Conservation (phyloP, 2,329 filamentous ascomycete species). For the Fusarium nodosum region DNA sequence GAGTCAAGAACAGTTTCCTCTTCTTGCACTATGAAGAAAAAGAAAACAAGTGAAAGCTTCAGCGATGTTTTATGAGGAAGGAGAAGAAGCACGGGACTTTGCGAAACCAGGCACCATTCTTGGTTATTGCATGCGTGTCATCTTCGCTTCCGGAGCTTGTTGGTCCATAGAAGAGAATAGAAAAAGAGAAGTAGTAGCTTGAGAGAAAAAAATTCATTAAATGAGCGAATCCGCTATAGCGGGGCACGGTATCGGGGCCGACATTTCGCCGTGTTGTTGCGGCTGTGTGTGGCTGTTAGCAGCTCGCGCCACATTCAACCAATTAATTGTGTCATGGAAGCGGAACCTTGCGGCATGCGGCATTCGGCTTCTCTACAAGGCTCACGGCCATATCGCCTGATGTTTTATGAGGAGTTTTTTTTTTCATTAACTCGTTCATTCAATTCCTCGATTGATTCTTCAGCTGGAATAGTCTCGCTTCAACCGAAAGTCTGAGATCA, state of each 20-base stretch:
- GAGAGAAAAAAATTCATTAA: slow-evolving; percentile 44
- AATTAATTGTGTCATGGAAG: slow-evolving; percentile 38
- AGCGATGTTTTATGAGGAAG: slow-evolving; percentile 38
- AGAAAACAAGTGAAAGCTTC: slow-evolving; percentile 16
- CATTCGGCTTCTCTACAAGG: slow-evolving; percentile 29
- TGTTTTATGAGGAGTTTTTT: slow-evolving; percentile 14
- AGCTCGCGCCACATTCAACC: slow-evolving; percentile 27
- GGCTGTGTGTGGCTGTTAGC: slow-evolving; percentile 27
- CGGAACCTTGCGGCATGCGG: slow-evolving; percentile 36
- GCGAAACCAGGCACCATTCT: slow-evolving; percentile 49
- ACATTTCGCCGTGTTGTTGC: slow-evolving; percentile 22
- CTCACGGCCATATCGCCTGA: slow-evolving; percentile 35
- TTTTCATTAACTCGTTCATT: slow-evolving; percentile 7
- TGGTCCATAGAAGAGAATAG: slow-evolving; percentile 42
- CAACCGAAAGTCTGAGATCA: too few species aligned
- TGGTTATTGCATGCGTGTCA: slow-evolving; percentile 55
- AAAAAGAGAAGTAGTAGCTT: slow-evolving; percentile 34
- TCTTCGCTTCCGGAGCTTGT: slow-evolving; percentile 48
- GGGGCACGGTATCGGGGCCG: slow-evolving; percentile 40
- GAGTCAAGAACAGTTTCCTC: slow-evolving; percentile 20
- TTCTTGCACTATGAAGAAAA: slow-evolving; percentile 10
- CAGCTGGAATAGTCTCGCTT: too few species aligned
- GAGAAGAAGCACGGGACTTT: slow-evolving; percentile 39
- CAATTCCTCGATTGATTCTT: neutral
- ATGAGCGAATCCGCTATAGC: slow-evolving; percentile 45